These are phyloP conservation scores for Colletotrichum abscissum DNA, from an alignment of 2,329 filamentous ascomycete species.

Conservation along the genomic window DNA sequence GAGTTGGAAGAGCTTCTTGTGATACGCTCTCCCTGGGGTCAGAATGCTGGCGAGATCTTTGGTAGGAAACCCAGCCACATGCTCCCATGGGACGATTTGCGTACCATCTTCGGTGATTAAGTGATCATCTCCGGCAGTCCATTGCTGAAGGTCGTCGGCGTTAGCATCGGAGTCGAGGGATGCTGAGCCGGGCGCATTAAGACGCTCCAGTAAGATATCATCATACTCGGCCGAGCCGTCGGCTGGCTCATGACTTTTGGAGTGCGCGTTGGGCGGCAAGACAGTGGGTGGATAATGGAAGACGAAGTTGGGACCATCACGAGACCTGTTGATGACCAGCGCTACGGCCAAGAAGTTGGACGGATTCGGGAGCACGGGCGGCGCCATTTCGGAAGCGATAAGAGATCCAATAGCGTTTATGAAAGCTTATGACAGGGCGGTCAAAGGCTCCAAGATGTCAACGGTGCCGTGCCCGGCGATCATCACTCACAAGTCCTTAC, in stretches of 20 bases:
- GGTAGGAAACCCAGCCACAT: slow-evolving; percentile 78
- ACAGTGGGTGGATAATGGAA: slow-evolving; percentile 86
- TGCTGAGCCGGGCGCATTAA: slow-evolving; percentile 48
- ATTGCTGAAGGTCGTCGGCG: slow-evolving; percentile 53
- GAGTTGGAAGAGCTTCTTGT: slow-evolving; percentile 86
- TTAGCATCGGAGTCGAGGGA: slow-evolving; percentile 43
- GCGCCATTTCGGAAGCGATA: slow-evolving; percentile 52
- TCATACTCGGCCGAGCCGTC: slow-evolving; percentile 57
- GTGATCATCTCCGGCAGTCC: slow-evolving; percentile 64
- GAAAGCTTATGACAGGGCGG: not conserved
- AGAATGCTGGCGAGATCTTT: slow-evolving; percentile 84
- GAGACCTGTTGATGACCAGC: slow-evolving; percentile 78
- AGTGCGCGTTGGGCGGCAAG: slow-evolving; percentile 49
- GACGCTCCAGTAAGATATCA: slow-evolving; percentile 61
- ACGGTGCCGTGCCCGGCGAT: not conserved
- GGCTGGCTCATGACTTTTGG: slow-evolving; percentile 47
- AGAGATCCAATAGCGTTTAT: not conserved
- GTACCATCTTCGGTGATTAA: slow-evolving; percentile 65
- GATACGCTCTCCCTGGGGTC: slow-evolving; percentile 79
- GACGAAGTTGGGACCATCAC: slow-evolving; percentile 83
- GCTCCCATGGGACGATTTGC: slow-evolving; percentile 75
- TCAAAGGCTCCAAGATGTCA: not conserved
- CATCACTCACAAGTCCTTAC: not conserved
- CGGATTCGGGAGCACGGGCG: slow-evolving; percentile 60
- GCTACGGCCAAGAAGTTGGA: slow-evolving; percentile 76